These are phyloP conservation scores for Annulohypoxylon moriforme DNA, from an alignment of 495 filamentous ascomycete species.

Conservation along the genomic window DNA sequence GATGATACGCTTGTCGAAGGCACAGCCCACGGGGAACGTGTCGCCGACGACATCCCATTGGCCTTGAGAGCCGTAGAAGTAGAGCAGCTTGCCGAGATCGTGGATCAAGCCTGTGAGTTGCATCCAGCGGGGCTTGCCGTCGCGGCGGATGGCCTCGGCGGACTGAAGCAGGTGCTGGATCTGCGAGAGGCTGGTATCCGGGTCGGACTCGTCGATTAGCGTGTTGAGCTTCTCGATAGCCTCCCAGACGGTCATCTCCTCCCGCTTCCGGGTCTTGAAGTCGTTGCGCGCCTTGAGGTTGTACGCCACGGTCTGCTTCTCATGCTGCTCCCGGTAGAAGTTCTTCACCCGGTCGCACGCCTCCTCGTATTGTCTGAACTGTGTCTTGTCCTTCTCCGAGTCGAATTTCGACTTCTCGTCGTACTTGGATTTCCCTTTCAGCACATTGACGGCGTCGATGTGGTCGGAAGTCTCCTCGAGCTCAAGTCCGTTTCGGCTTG, in stretches of 20 bases:
- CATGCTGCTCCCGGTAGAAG: slow-evolving; percentile 87
- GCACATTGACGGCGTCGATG: slow-evolving; percentile 83
- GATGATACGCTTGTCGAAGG: slow-evolving; percentile 78
- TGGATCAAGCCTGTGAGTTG: slow-evolving; percentile 90
- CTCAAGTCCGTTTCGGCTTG: slow-evolving; percentile 70
- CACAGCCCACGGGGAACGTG: slow-evolving; percentile 90
- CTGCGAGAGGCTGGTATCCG: slow-evolving; percentile 83
- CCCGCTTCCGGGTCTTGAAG: slow-evolving; percentile 73
- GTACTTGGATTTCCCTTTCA: slow-evolving; percentile 67
- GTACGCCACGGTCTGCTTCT: slow-evolving; percentile 86
- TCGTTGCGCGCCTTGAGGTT: slow-evolving; percentile 78
- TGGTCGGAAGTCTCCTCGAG: slow-evolving; percentile 84
- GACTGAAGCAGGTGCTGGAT: slow-evolving; percentile 89
- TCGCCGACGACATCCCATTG: slow-evolving; percentile 96
- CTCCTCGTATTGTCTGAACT: slow-evolving; percentile 82
- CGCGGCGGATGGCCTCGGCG: slow-evolving; percentile 86
- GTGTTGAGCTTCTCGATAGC: slow-evolving; percentile 92
- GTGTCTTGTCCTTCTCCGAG: slow-evolving; percentile 79
- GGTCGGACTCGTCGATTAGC: slow-evolving; percentile 87
- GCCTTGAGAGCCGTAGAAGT: slow-evolving; percentile 81
- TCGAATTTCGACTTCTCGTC: slow-evolving; percentile 76
- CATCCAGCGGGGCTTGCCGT: slow-evolving; percentile 94
- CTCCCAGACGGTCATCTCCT: slow-evolving; percentile 85
- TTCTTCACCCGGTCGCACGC: slow-evolving; percentile 82
- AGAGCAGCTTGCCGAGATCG: slow-evolving; percentile 88